Percentiles rank a stretch among this genome's conserved stretches.
Conservation (phyloP, 192 early-diverging fungal genomes). For the Dispira parvispora region DNA sequence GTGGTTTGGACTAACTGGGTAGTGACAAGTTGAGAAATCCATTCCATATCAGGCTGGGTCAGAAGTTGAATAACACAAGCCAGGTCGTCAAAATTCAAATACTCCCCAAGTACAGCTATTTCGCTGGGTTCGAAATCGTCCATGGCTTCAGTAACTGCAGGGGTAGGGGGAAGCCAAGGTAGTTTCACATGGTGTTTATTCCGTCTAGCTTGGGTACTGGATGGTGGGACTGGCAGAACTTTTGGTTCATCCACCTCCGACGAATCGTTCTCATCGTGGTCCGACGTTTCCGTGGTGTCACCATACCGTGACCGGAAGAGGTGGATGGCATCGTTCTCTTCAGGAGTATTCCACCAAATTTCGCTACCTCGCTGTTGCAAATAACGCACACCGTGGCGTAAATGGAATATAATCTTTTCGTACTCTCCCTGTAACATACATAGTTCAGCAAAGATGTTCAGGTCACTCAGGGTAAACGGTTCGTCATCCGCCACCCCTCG, state of each 20-base stretch:
- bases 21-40: background rate
- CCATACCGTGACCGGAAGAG: background rate
- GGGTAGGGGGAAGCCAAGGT: background rate
- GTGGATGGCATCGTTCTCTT: background rate
- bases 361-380: slow-evolving; percentile 52
- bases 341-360: slow-evolving; percentile 28
- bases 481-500: slow-evolving; percentile 23
- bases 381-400: slow-evolving; percentile 52
- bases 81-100: background rate
- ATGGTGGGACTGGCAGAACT: background rate
- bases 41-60: background rate
- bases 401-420: slow-evolving; percentile 43
- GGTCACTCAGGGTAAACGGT: slow-evolving; percentile 27
- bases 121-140: background rate
- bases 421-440: slow-evolving; percentile 68
- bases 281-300: background rate
- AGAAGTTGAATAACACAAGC: background rate
- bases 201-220: background rate
- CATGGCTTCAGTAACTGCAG: background rate
- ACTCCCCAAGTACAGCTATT: slow-evolving; percentile 1
- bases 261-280: background rate
- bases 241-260: background rate
- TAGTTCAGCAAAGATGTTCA: slow-evolving; percentile 76
- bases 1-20: background rate
- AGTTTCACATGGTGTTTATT: background rate